These are phyloP conservation scores for Ophiobolus disseminans DNA, from an alignment of 2,329 filamentous ascomycete genomes.

Conservation along the genomic window DNA sequence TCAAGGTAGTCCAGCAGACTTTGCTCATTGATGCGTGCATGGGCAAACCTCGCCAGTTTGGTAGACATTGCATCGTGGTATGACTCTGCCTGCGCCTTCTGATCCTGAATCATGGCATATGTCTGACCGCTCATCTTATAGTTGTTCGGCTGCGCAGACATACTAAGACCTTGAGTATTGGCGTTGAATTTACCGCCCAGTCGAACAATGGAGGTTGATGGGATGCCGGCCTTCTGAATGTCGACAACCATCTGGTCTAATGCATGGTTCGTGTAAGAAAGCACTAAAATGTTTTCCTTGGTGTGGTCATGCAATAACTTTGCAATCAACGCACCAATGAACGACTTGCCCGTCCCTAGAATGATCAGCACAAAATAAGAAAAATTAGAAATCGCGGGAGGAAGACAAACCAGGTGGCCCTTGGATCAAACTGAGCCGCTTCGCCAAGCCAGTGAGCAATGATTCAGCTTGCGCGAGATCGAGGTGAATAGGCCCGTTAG, in stretches of 20 bases:
- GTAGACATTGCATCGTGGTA: constrained; percentile 32
- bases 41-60: constrained; percentile 19
- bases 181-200: constrained; percentile 66
- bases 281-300: constrained; percentile 63
- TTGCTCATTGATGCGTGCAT: constrained; percentile 7
- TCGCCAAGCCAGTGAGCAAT: constrained; percentile 61
- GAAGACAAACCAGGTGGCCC: constrained; percentile 68
- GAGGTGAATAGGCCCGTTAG: constrained; percentile 44
- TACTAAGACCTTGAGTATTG: constrained; percentile 56
- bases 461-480: constrained; percentile 65
- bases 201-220: constrained; percentile 60
- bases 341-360: constrained; percentile 76
- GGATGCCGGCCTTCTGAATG: constrained; percentile 66
- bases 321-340: constrained; percentile 70
- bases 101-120: constrained; percentile 53
- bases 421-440: constrained; percentile 68
- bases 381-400: not conserved
- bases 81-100: constrained; percentile 48
- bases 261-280: constrained; percentile 70
- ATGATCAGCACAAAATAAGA: constrained; percentile 7
- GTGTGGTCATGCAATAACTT: constrained; percentile 63
- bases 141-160: constrained; percentile 52
- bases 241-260: constrained; percentile 64
- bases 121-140: constrained; percentile 44
- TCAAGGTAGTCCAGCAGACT: constrained; percentile 57